A percentile compares a stretch with the other conserved stretches of the same genome.
These are phyloP conservation scores for Blepharisma stoltei DNA, from an alignment of 73 alveolate species.

Conservation along the genomic window DNA sequence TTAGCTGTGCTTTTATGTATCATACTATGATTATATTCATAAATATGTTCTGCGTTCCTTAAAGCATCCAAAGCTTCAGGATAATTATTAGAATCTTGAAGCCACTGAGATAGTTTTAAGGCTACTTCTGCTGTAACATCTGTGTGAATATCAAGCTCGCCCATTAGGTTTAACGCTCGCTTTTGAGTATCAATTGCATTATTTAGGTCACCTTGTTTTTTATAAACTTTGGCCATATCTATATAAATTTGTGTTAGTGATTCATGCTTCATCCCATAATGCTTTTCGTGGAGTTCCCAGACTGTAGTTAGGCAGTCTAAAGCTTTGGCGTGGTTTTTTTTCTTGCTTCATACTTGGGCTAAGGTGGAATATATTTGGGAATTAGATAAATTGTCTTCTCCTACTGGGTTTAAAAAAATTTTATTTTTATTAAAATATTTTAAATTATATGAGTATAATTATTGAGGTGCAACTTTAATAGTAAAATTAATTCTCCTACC, in stretches of 20 bases:
- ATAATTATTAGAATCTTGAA: slow-evolving; percentile 42
- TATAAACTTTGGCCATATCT: slow-evolving; percentile 67
- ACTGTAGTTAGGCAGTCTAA: slow-evolving; percentile 51
- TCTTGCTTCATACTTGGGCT: slow-evolving; percentile 51
- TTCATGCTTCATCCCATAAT: slow-evolving; percentile 56
- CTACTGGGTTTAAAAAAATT: too few relatives aligned
- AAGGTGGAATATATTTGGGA: slow-evolving; percentile 39
- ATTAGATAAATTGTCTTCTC: slow-evolving; percentile 36
- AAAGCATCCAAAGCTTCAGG: slow-evolving; percentile 66
- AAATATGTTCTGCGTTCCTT: slow-evolving; percentile 50
- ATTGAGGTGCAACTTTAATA: slow-evolving; percentile 45
- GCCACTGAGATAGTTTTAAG: slow-evolving; percentile 56
- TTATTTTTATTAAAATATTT: too few relatives aligned
- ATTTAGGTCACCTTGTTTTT: slow-evolving; percentile 52
- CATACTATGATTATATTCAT: slow-evolving; percentile 53
- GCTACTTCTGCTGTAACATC: slow-evolving; percentile 65
- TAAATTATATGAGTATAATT: slow-evolving; percentile 42
- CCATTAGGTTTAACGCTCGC: slow-evolving; percentile 56
- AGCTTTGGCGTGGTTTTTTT: slow-evolving; percentile 73
- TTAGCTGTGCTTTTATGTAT: slow-evolving; percentile 80
- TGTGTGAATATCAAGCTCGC: slow-evolving; percentile 47
- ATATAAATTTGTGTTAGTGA: slow-evolving; percentile 51
- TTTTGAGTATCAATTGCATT: slow-evolving; percentile 59
- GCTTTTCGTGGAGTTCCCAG: slow-evolving; percentile 63
- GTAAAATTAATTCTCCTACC: too few relatives aligned